These are phyloP conservation scores for Eutreptiella sp. DNA, from an alignment of 208 protist genomes.

Conservation along the genomic window DNA sequence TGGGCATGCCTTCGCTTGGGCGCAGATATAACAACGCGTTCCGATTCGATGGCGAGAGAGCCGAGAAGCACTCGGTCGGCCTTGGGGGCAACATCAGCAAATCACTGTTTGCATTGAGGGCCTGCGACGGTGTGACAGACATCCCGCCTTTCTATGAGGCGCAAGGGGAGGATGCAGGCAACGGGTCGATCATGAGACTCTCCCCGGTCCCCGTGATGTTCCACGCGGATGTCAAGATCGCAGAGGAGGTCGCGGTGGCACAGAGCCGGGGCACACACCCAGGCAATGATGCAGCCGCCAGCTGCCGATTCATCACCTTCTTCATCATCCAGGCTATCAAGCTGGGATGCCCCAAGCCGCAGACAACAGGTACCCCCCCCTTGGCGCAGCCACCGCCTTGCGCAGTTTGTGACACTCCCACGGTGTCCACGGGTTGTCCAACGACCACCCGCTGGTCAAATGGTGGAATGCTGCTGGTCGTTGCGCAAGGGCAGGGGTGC, in stretches of 20 bases:
- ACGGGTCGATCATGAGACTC: conserved; percentile 20
- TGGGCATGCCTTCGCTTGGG: too few species aligned
- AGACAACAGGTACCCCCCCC: too few species aligned
- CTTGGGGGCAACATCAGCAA: conserved; percentile 16
- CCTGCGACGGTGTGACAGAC: too few species aligned
- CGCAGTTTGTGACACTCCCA: too few species aligned
- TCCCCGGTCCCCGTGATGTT: conserved; percentile 8
- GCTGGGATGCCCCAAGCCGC: too few species aligned
- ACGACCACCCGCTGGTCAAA: too few species aligned
- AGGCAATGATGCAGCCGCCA: conserved; percentile 8
- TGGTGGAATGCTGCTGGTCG: too few species aligned
- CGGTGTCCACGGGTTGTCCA: too few species aligned
- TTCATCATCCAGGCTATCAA: conserved; percentile 11
- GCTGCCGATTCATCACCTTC: conserved; percentile 21
- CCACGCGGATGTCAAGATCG: background rate
- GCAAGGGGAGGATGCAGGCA: conserved; percentile 12
- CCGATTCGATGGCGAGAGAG: conserved; percentile 7
- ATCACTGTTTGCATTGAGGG: conserved; percentile 5
- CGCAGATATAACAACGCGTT: conserved; percentile 20
- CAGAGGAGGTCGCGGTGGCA: background rate
- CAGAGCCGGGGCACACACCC: conserved; percentile 17
- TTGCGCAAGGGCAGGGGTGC: too few species aligned
- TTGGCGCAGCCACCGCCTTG: too few species aligned
- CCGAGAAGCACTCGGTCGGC: conserved; percentile 1
- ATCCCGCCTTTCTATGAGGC: conserved; percentile 1